A percentile compares a stretch with the other conserved stretches of the same genome.
phyloP scores from a whole-genome alignment of 2,329 filamentous ascomycete species.

The Fusarium sterilihyphosum region DNA sequence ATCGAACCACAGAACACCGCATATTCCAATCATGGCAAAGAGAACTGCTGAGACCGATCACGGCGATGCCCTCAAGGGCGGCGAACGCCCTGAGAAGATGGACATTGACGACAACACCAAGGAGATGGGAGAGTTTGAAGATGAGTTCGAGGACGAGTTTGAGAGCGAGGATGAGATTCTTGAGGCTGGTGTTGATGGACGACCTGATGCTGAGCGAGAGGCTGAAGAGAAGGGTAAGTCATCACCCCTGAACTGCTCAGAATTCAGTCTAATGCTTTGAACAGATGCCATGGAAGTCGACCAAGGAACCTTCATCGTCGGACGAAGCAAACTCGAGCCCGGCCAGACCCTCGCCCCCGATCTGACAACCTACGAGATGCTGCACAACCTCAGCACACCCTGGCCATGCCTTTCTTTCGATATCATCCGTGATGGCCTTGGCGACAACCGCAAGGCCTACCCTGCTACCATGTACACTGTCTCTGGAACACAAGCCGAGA shows the following conservation, averaged over 20 bases:
- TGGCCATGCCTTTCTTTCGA: constrained; percentile 99
- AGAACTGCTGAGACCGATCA: constrained; percentile 63
- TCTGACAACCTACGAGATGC: constrained; percentile 95
- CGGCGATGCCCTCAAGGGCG: constrained; percentile 64
- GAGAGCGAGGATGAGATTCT: constrained; percentile 91
- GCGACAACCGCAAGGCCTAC: constrained; percentile 90
- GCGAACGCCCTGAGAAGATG: constrained; percentile 70
- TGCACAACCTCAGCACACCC: constrained; percentile 91
- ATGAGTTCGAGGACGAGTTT: constrained; percentile 92
- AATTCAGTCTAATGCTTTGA: neutral
- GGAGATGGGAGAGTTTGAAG: constrained; percentile 86
- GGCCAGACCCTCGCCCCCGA: constrained; percentile 93
- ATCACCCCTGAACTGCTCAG: no score
- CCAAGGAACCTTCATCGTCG: constrained; percentile 94
- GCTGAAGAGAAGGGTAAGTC: constrained; percentile 76
- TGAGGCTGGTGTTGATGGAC: constrained; percentile 92
- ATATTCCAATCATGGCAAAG: constrained; percentile 63
- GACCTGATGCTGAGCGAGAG: constrained; percentile 91
- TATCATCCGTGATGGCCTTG: constrained; percentile 84
- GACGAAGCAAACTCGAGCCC: constrained; percentile 87
- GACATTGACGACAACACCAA: constrained; percentile 69
- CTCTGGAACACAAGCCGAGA: constrained; percentile 91
- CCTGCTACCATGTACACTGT: constrained; percentile 96
- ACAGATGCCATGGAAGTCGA: constrained; percentile 89
- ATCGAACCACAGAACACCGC: neutral